These are phyloP conservation scores for Blastobotrys persicus DNA, from an alignment of 1,139 yeast species.

Conservation along the genomic window DNA sequence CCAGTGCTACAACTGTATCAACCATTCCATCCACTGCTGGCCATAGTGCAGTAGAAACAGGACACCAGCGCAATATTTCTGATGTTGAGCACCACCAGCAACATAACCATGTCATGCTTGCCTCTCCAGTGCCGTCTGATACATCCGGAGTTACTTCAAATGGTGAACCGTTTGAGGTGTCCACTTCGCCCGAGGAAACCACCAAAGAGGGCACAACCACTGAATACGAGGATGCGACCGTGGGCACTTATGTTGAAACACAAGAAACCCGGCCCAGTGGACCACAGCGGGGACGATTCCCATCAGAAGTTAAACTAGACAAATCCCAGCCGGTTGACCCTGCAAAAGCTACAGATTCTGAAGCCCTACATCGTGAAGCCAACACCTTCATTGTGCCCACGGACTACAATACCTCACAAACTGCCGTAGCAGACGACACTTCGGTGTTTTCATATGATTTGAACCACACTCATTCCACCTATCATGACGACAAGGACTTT, in stretches of 20 bases:
- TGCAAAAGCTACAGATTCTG: constrained; percentile 19
- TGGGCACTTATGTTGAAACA: constrained; percentile 10
- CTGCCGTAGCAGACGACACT: constrained; percentile 22
- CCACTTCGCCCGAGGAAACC: constrained; percentile 15
- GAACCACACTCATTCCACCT: constrained; percentile 35
- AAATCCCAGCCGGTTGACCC: constrained; percentile 21
- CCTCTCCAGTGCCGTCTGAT: constrained; percentile 31
- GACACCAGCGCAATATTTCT: not conserved
- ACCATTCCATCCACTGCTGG: constrained; percentile 1
- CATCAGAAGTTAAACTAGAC: constrained; percentile 31
- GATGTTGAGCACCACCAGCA: constrained; percentile 7
- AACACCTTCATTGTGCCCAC: constrained; percentile 22
- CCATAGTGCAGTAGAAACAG: not conserved
- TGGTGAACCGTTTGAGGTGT: constrained; percentile 30
- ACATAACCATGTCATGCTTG: not conserved
- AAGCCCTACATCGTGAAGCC: constrained; percentile 22
- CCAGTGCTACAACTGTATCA: not conserved
- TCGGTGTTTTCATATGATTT: constrained; percentile 40
- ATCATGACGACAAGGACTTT: constrained; percentile 35
- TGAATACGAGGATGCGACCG: constrained; percentile 8
- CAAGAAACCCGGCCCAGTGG: constrained; percentile 10
- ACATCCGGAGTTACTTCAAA: constrained; percentile 34
- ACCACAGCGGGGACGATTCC: constrained; percentile 30
- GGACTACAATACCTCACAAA: constrained; percentile 12
- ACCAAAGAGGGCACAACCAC: constrained; percentile 3